Conservation (phyloP, 495 filamentous ascomycete genomes). For the Pyrenopolyporus hunteri region DNA sequence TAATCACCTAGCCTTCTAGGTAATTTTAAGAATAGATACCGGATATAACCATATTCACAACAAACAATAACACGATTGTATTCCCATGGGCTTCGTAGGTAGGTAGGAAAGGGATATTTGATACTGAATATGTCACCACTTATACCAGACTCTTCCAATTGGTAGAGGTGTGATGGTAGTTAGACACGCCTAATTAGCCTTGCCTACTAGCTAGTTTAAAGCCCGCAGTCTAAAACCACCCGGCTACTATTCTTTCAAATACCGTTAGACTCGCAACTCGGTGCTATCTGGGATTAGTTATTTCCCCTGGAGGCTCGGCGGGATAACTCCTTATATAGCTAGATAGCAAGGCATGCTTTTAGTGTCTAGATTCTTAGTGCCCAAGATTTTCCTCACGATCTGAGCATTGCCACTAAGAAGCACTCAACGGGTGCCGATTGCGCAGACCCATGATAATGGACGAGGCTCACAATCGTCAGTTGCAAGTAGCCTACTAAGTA, state of each 20-base stretch:
- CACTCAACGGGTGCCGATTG: not conserved
- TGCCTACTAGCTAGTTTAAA: conserved; percentile 7
- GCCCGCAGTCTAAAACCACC: conserved; percentile 16
- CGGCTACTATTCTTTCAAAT: not conserved
- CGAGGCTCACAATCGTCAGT: conserved; percentile 3
- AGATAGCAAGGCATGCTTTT: not conserved
- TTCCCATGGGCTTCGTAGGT: too few relatives aligned
- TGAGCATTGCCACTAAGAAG: not conserved
- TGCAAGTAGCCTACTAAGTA: not conserved
- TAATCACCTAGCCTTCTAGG: too few relatives aligned
- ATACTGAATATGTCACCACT: too few relatives aligned
- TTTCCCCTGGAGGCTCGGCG: not conserved
- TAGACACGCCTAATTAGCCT: not conserved
- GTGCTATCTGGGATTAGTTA: not conserved
- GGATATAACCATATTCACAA: too few relatives aligned
- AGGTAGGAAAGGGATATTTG: too few relatives aligned
- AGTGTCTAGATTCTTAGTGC: not conserved
- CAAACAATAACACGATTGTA: too few relatives aligned
- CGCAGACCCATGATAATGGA: not conserved
- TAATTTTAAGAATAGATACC: too few relatives aligned
- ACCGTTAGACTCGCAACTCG: not conserved
- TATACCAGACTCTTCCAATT: too few relatives aligned
- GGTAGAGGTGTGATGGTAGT: too few relatives aligned
- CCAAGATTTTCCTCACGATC: not conserved
- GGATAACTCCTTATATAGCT: not conserved